phyloP scores from a whole-genome alignment of 176 grass and related monocot species.

The Cenchrus americanus region DNA sequence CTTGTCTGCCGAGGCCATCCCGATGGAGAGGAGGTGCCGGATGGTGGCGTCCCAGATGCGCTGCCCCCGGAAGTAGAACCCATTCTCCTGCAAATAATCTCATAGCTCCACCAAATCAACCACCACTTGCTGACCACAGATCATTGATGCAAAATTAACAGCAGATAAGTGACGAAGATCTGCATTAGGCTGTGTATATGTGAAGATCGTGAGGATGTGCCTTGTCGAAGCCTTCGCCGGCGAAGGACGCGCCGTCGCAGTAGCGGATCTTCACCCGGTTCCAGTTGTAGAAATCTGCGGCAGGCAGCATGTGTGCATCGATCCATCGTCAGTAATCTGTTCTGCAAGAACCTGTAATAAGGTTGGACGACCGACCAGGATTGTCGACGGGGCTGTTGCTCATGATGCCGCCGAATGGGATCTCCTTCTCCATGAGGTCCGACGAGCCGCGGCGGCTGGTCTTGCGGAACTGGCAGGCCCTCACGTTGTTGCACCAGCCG shows the following conservation, averaged over 20 bases:
- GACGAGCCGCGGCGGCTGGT: conserved; percentile 65
- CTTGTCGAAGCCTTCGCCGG: conserved; percentile 71
- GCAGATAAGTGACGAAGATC: background rate
- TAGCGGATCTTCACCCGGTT: conserved; percentile 85
- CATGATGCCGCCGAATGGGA: conserved; percentile 73
- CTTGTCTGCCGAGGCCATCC: conserved; percentile 61
- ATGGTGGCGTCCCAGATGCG: conserved; percentile 71
- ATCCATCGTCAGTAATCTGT: background rate
- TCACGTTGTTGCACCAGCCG: conserved; percentile 78
- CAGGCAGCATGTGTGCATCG: background rate
- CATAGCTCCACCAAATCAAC: conserved; percentile 1
- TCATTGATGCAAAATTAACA: no score
- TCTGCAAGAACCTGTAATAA: background rate
- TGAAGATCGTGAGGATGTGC: conserved; percentile 5
- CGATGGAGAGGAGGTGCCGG: conserved; percentile 74
- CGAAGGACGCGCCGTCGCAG: conserved; percentile 88
- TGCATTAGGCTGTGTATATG: background rate
- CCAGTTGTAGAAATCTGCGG: conserved; percentile 92
- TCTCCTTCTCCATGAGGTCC: conserved; percentile 61
- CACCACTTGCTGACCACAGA: background rate
- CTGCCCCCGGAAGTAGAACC: conserved; percentile 80
- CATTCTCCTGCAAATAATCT: conserved; percentile 21
- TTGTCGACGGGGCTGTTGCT: conserved; percentile 64
- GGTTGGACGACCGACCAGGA: conserved; percentile 45
- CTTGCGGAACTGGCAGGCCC: conserved; percentile 61